Evolutionary conservation across 208 protist genomes (phyloP).

Genomic region (Trypanosoma boissoni): DNA sequence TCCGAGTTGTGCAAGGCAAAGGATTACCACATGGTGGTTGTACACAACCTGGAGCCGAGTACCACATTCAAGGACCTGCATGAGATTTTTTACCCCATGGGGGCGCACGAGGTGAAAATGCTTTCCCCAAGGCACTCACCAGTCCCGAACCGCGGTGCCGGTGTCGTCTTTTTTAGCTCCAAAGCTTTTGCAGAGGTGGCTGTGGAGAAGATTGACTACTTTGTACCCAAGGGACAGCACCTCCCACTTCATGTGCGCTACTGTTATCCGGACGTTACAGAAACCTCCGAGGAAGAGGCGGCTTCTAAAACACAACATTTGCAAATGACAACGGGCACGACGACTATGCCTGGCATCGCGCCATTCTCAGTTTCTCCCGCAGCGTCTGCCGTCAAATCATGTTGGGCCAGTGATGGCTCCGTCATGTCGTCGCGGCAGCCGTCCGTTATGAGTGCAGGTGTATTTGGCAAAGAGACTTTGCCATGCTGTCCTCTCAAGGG

Average conservation of each 20-base stretch:
- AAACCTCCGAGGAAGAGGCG: neutral
- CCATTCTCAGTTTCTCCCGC: no score
- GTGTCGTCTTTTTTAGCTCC: conserved; percentile 71
- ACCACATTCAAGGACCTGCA: conserved; percentile 59
- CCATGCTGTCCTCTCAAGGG: conserved; percentile 5
- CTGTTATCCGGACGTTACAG: conserved; percentile 44
- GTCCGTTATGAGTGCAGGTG: no score
- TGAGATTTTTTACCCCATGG: conserved; percentile 74
- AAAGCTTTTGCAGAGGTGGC: conserved; percentile 69
- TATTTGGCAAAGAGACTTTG: neutral
- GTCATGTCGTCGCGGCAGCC: no score
- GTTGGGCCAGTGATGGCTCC: no score
- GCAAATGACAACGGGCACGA: no score
- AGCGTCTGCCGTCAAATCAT: no score
- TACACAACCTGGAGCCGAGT: conserved; percentile 71
- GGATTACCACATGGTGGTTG: conserved; percentile 59
- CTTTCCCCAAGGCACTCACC: conserved; percentile 40
- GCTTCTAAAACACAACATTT: neutral
- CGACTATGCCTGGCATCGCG: no score
- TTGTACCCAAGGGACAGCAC: conserved; percentile 75
- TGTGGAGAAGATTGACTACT: conserved; percentile 81
- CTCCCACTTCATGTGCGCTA: conserved; percentile 68
- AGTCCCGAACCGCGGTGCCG: conserved; percentile 39
- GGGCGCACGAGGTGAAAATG: conserved; percentile 50
- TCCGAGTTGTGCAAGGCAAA: conserved; percentile 26